Evolutionary conservation across 352 stramenopile genomes (phyloP), one percentile per base, ranked within the genome.

Genomic region (Pythium graminicola): DNA sequence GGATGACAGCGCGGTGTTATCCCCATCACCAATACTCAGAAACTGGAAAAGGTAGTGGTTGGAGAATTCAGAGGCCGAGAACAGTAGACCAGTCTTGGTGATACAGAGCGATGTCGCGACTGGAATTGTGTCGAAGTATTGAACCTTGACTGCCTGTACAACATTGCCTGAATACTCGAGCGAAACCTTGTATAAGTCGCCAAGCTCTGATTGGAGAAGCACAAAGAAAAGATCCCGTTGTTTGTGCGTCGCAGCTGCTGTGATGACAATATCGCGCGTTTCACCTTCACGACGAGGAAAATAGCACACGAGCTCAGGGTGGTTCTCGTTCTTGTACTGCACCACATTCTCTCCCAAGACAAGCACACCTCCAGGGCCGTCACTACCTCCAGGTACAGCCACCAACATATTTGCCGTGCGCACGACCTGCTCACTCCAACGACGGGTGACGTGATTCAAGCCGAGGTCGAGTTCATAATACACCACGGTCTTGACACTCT

Each of bases 391-490:
- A 24, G 84, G 85, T 4, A 95, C 81, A 2, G 93, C 77, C 4
- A 98, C 86, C 2, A 99, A 65, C 73, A 93, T 89, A 70, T 98
- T 99, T 1, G 96, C 95, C 14, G 81, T 95, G 3, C 88, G 71
- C 35, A 81, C 62, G 16, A 87, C 93, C 23, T 76, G 67, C 65
- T 97, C 76, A 44, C 89, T 97, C 93, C 94, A 98, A 56, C 93
- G 82, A 27, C 97, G 74, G 31, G 95, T 98, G 27, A 99, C 97
- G 67, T 99, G 96, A 74, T 99, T 99, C 17, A 99, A 67, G 19
- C 97, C 97, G 6, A 99, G 67, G 74, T 99, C 97, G 31, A 99
- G 69, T 74, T 99, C 96, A 70, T 99, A 99, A 69, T 98, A 99
- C 33, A 98, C 91, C 11, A 99, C 67, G 19, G 93, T 86, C 73